These are phyloP conservation scores for Aspergillus tamarii DNA, from an alignment of 2,329 filamentous ascomycete species.

Conservation along the genomic window DNA sequence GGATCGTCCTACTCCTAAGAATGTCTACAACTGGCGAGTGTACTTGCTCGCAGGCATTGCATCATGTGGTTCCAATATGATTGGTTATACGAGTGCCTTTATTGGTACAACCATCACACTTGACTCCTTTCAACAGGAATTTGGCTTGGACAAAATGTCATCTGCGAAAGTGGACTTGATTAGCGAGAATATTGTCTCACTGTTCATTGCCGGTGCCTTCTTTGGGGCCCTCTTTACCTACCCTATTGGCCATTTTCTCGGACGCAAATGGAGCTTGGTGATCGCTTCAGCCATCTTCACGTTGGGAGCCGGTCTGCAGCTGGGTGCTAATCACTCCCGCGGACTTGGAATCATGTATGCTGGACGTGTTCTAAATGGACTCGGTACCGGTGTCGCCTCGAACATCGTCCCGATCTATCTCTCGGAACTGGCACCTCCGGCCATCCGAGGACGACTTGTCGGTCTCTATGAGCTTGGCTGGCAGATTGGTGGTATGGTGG, in stretches of 20 bases:
- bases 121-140: slow-evolving; percentile 68
- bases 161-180: slow-evolving; percentile 57
- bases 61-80: slow-evolving; percentile 62
- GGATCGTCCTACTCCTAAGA: slow-evolving; percentile 57
- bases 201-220: slow-evolving; percentile 81
- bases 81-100: slow-evolving; percentile 71
- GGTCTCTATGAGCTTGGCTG: slow-evolving; percentile 58
- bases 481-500: slow-evolving; percentile 51
- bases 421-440: slow-evolving; percentile 58
- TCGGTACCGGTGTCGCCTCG: slow-evolving; percentile 57
- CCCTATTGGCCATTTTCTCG: slow-evolving; percentile 63
- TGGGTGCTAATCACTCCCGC: slow-evolving; percentile 61
- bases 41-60: slow-evolving; percentile 58
- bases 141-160: slow-evolving; percentile 60
- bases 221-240: slow-evolving; percentile 72
- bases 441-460: slow-evolving; percentile 58
- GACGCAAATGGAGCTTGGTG: slow-evolving; percentile 65
- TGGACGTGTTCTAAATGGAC: slow-evolving; percentile 56
- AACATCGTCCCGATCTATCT: slow-evolving; percentile 63
- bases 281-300: slow-evolving; percentile 67
- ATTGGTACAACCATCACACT: slow-evolving; percentile 76
- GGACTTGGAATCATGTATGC: slow-evolving; percentile 63
- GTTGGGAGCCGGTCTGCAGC: slow-evolving; percentile 69
- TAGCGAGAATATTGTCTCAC: slow-evolving; percentile 74
- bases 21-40: slow-evolving; percentile 64